phyloP scores from a whole-genome alignment of 2,329 filamentous ascomycete genomes.

The Neofusicoccum cordaticola region DNA sequence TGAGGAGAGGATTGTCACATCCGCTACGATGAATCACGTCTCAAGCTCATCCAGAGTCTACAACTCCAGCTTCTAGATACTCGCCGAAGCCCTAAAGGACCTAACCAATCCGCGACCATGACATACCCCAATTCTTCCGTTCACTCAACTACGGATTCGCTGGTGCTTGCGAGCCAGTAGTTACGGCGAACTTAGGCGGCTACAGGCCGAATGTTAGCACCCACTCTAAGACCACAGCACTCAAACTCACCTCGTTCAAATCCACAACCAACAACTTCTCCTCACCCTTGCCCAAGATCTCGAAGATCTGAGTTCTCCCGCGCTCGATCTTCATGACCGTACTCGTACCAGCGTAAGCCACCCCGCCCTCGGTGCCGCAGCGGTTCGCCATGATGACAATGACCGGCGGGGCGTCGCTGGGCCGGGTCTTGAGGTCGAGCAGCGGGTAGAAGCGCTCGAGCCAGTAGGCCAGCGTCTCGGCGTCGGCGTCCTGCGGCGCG shows the following conservation, averaged over 20 bases:
- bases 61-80: neutral
- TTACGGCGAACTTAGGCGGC: conserved; percentile 23
- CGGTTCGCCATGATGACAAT: conserved; percentile 71
- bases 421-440: conserved; percentile 21
- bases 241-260: conserved; percentile 44
- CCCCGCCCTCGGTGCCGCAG: conserved; percentile 63
- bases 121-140: neutral
- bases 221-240: neutral
- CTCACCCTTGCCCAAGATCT: conserved; percentile 67
- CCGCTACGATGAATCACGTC: neutral
- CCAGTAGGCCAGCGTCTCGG: conserved; percentile 75
- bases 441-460: conserved; percentile 65
- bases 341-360: conserved; percentile 71
- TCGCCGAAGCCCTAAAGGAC: neutral
- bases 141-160: neutral
- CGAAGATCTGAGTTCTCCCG: conserved; percentile 67
- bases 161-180: neutral
- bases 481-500: conserved; percentile 58
- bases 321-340: conserved; percentile 64
- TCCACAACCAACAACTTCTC: conserved; percentile 68
- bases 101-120: neutral
- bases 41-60: neutral
- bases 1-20: neutral
- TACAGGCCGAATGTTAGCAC: neutral
- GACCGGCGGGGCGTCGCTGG: conserved; percentile 45